Base-by-base conservation (phyloP, 2,329 filamentous ascomycete genomes). In the Neopestalotiopsis sp. region DNA sequence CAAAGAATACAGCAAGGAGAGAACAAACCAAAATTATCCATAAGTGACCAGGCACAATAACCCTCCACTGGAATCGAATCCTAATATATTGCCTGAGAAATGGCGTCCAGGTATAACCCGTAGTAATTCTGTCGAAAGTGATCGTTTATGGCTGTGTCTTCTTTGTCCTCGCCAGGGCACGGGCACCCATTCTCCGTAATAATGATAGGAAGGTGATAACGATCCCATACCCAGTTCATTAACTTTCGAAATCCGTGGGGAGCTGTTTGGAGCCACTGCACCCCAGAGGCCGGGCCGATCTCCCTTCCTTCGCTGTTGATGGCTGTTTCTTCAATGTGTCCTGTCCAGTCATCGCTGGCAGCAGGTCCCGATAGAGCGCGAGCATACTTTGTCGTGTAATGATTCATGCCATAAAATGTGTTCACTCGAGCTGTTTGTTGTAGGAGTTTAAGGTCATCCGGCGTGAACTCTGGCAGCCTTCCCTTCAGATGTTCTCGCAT, bases 401-500 rank as follows among this genome's bases (percentile, higher is more conserved):
- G 49, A 32, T 66, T 66, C 65, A 66, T 66, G 30, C 65, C 65
- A 53, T 66, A 66, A 53, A 66, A 66, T 6, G 28, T 3, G 42
- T 72, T 74, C 7, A 76, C 73, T 0, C 75, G 73, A 9, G 73
- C 70, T 2, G 72, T 69, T 3, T 71, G 71, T 0, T 69, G 63
- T 0, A 81, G 71, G 0, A 79, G 65, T 5, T 68, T 62, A 34
- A 77, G 71, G 4, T 81, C 80, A 0, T 70, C 69, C 0, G 69
- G 42, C 1, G 79, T 75, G 38, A 81, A 80, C 0, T 59, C 4
- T 0, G 79, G 80, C 0, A 81, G 72, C 0, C 80, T 74, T 0
- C 68, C 40, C 20, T 77, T 76, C 9, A 81, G 75, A 49, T 81
- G 77, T 10, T 74, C 67, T 32, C 68, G 61, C 74, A 75, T 75